phyloP scores from a whole-genome alignment of 2,329 filamentous ascomycete species.

The Tolypocladium cylindrosporum region DNA sequence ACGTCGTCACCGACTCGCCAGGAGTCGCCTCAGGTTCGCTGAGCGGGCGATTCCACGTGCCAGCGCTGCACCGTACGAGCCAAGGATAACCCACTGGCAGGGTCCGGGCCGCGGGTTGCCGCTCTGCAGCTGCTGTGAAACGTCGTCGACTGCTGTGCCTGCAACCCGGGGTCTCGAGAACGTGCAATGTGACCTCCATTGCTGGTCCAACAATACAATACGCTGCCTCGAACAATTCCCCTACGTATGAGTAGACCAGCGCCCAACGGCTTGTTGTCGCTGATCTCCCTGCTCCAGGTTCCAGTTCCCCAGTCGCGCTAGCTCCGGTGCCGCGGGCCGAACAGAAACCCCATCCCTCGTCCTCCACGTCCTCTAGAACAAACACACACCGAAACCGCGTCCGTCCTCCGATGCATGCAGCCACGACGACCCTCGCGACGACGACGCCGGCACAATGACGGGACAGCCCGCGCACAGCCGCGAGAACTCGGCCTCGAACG shows the following conservation, averaged over 20 bases:
- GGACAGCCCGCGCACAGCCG: conserved; percentile 16
- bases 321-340: neutral
- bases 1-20: neutral
- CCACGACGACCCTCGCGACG: neutral
- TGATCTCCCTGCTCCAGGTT: neutral
- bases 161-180: neutral
- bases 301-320: neutral
- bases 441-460: conserved; percentile 11
- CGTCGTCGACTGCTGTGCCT: neutral
- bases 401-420: neutral
- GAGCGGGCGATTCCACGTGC: neutral
- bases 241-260: neutral
- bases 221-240: neutral
- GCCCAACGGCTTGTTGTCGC: neutral
- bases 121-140: neutral
- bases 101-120: neutral
- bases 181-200: neutral
- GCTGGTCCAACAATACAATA: neutral
- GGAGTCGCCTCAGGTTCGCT: neutral
- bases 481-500: conserved; percentile 14
- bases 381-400: neutral
- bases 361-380: neutral
- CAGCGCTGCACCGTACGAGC: neutral
- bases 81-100: neutral
- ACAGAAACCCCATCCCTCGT: neutral